These are phyloP conservation scores for Breynia disticha DNA, from an alignment of 441 rosid genomes.

Conservation along the genomic window DNA sequence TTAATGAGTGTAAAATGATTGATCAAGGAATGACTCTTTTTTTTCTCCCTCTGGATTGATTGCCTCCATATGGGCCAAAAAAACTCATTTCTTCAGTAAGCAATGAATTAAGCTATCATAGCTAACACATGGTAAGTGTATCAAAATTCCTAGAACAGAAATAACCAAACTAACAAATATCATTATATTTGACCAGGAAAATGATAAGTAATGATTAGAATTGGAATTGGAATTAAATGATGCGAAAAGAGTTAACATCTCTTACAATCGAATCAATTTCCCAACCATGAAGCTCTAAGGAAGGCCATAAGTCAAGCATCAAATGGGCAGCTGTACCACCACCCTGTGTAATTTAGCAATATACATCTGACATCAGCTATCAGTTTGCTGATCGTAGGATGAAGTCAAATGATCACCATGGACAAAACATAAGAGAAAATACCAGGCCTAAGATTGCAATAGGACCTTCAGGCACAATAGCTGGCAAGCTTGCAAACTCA, in stretches of 20 bases:
- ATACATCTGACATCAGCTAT: background rate
- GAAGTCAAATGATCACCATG: background rate
- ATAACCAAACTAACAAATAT: too few species aligned
- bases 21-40: too few species aligned
- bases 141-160: too few species aligned
- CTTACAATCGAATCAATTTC: conserved; percentile 81
- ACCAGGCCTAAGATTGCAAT: conserved; percentile 80
- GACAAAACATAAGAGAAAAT: conserved; percentile 5
- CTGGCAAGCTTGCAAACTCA: conserved; percentile 67
- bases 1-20: conserved; percentile 1
- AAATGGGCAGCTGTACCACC: conserved; percentile 88
- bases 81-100: too few species aligned
- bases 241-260: conserved; percentile 1
- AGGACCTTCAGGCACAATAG: conserved; percentile 63
- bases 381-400: background rate
- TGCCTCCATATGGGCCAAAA: too few species aligned
- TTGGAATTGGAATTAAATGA: background rate
- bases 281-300: conserved; percentile 67
- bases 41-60: too few species aligned
- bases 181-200: background rate
- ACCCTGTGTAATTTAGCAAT: conserved; percentile 29
- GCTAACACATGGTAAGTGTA: too few species aligned
- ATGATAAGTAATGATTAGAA: background rate
- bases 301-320: conserved; percentile 77
- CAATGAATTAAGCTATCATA: too few species aligned